These are phyloP conservation scores for Zoysia matrella DNA, from an alignment of 202 grass and related monocot species.

Conservation along the genomic window DNA sequence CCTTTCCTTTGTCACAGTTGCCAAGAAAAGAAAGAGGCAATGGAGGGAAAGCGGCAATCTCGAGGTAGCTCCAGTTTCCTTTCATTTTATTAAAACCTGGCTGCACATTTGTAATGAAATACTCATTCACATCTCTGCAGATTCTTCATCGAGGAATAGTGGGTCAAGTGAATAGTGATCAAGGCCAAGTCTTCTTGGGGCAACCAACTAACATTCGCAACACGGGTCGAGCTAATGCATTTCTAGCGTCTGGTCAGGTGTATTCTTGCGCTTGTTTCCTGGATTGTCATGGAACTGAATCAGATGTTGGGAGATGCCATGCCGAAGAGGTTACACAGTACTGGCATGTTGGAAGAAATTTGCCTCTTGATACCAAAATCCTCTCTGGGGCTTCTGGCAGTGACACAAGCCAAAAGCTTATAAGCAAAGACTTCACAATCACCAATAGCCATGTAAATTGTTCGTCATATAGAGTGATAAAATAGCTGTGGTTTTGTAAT, in stretches of 20 bases:
- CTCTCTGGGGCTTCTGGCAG: slow-evolving; percentile 21
- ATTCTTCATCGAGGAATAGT: slow-evolving; percentile 66
- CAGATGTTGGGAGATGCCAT: slow-evolving; percentile 7
- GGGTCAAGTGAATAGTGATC: slow-evolving; percentile 56
- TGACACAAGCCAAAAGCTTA: not conserved
- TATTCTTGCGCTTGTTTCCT: slow-evolving; percentile 9
- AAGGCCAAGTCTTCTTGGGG: slow-evolving; percentile 32
- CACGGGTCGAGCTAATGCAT: not conserved
- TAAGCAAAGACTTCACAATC: slow-evolving; percentile 1
- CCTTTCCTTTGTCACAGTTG: slow-evolving; percentile 89
- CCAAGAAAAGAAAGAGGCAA: slow-evolving; percentile 93
- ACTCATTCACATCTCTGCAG: slow-evolving; percentile 28
- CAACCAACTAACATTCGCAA: slow-evolving; percentile 4
- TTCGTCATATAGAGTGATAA: slow-evolving; percentile 41
- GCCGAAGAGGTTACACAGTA: slow-evolving; percentile 15
- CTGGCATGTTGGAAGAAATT: slow-evolving; percentile 3
- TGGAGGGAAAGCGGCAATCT: slow-evolving; percentile 82
- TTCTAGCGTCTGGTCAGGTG: not conserved
- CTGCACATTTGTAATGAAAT: not conserved
- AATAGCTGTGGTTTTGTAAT: slow-evolving; percentile 42
- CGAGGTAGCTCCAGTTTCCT: slow-evolving; percentile 51
- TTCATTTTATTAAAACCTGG: not conserved
- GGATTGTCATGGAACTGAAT: slow-evolving; percentile 11
- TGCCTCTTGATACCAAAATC: not conserved
- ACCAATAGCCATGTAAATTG: slow-evolving; percentile 44